These are phyloP conservation scores for Mycena sanguinolenta DNA, from an alignment of 768 basidiomycete species.

Conservation along the genomic window DNA sequence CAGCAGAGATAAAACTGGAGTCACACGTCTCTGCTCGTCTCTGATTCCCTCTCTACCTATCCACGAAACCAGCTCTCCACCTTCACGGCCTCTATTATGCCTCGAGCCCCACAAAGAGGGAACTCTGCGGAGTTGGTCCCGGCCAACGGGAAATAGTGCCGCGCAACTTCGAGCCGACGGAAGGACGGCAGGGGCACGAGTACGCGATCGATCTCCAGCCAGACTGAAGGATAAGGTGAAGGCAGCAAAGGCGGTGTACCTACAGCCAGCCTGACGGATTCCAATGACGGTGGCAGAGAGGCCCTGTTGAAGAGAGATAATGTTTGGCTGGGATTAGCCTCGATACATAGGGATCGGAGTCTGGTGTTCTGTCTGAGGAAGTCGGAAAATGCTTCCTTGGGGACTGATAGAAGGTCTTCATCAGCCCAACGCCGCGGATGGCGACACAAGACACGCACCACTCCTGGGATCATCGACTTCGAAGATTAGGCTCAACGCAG, in stretches of 20 bases:
- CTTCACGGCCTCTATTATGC: neutral
- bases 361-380: neutral
- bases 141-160: no score
- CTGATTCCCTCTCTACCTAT: no score
- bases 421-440: neutral
- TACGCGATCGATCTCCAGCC: neutral
- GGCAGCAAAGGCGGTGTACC: no score
- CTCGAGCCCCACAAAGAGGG: neutral
- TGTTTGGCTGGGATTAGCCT: neutral
- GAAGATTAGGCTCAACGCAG: neutral
- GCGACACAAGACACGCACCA: neutral
- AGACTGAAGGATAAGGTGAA: neutral
- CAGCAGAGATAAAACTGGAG: no score
- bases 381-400: neutral
- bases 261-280: neutral
- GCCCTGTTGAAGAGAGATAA: neutral
- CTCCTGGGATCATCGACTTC: no score
- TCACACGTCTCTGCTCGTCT: no score
- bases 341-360: neutral
- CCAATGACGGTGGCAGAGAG: neutral
- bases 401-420: neutral
- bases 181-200: neutral
- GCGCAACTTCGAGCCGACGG: neutral
- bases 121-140: neutral
- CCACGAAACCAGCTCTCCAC: no score